These are phyloP conservation scores for Colletotrichum sansevieriae DNA, from an alignment of 2,329 filamentous ascomycete genomes.

Conservation along the genomic window DNA sequence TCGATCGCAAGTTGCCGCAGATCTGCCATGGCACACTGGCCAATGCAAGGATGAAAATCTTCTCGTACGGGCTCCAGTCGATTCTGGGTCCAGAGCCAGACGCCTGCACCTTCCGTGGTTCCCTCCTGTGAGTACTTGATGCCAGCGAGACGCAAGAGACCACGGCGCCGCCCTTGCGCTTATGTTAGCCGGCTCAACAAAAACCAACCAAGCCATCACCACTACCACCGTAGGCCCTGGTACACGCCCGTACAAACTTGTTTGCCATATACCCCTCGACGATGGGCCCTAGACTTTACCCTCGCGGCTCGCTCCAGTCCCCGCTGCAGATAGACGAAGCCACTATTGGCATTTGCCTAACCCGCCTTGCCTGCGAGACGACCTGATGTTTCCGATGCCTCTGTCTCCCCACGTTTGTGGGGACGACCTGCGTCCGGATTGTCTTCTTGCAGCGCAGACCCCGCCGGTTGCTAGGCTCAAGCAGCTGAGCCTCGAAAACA, in stretches of 20 bases:
- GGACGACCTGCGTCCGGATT: slow-evolving; percentile 40
- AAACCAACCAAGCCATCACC: slow-evolving; percentile 5
- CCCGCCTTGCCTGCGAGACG: slow-evolving; percentile 7
- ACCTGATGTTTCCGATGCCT: slow-evolving; percentile 33
- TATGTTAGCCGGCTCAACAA: slow-evolving; percentile 36
- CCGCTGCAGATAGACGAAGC: slow-evolving; percentile 37
- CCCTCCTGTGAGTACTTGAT: slow-evolving; percentile 15
- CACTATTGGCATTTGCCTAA: slow-evolving; percentile 29
- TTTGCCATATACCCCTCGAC: background rate
- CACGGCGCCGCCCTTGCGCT: slow-evolving; percentile 22
- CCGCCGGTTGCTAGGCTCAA: slow-evolving; percentile 31
- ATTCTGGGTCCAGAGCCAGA: slow-evolving; percentile 26
- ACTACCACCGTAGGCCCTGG: slow-evolving; percentile 14
- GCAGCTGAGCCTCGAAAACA: slow-evolving; percentile 24
- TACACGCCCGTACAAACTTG: slow-evolving; percentile 13
- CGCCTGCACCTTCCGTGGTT: slow-evolving; percentile 19
- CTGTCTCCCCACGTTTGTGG: slow-evolving; percentile 36
- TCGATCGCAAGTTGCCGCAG: slow-evolving; percentile 41
- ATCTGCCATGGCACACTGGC: slow-evolving; percentile 39
- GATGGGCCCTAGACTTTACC: slow-evolving; percentile 16
- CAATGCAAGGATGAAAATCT: slow-evolving; percentile 41
- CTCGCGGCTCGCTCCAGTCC: slow-evolving; percentile 22
- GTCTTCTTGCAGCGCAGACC: slow-evolving; percentile 39
- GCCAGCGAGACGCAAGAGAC: slow-evolving; percentile 12
- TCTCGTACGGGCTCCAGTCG: slow-evolving; percentile 39